These are phyloP conservation scores for Cercis canadensis DNA, from an alignment of 306 rosid species.

Conservation along the genomic window DNA sequence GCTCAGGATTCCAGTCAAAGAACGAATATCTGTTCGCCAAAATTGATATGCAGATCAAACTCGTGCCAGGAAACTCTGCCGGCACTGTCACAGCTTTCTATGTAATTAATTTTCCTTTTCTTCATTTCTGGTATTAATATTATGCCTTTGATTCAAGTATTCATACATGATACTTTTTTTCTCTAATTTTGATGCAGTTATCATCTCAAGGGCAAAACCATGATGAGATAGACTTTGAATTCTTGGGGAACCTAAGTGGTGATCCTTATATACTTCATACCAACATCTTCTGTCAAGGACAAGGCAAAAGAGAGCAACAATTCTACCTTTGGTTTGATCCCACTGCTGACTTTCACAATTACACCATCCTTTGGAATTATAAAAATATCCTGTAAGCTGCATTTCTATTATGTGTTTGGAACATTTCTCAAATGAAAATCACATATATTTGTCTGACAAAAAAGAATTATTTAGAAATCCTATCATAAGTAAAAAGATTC, in stretches of 20 bases:
- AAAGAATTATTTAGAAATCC: no score
- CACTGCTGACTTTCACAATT: constrained; percentile 66
- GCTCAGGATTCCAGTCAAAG: constrained; percentile 66
- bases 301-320: constrained; percentile 72
- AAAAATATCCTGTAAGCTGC: constrained; percentile 56
- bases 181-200: constrained; percentile 39
- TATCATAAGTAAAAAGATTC: no score
- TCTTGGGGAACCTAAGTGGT: constrained; percentile 73
- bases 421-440: no score
- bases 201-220: constrained; percentile 65
- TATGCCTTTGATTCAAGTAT: no score
- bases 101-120: constrained; percentile 31
- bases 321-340: constrained; percentile 85
- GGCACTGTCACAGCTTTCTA: constrained; percentile 80
- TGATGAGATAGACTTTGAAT: constrained; percentile 85
- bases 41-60: constrained; percentile 76
- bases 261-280: constrained; percentile 81
- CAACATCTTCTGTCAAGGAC: constrained; percentile 69
- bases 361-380: constrained; percentile 75
- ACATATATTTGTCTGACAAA: no score
- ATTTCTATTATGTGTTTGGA: no score
- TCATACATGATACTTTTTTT: no score
- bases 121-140: no score
- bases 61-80: constrained; percentile 71
- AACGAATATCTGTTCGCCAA: constrained; percentile 59